Conservation (phyloP, 257 asterid genomes). For the Prunella vulgaris region DNA sequence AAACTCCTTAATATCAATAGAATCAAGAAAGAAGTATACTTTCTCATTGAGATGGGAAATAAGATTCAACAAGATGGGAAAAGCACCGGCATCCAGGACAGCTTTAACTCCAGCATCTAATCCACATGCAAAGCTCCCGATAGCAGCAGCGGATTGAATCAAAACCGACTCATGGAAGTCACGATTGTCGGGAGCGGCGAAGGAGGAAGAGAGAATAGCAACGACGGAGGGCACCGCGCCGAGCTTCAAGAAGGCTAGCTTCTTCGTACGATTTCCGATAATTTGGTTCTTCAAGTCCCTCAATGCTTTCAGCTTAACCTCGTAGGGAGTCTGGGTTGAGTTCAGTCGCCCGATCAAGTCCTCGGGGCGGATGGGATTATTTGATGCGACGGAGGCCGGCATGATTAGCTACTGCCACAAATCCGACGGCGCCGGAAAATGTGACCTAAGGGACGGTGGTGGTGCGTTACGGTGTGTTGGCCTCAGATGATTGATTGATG, state of each 20-base stretch:
- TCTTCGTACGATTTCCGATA: constrained; percentile 87
- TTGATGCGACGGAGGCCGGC: constrained; percentile 60
- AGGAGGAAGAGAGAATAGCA: constrained; percentile 46
- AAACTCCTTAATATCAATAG: neutral
- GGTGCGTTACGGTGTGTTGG: constrained; percentile 23
- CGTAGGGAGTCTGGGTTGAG: constrained; percentile 37
- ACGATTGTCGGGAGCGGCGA: constrained; percentile 26
- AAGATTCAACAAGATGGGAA: constrained; percentile 50
- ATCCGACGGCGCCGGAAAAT: constrained; percentile 28
- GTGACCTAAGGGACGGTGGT: neutral
- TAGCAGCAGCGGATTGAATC: constrained; percentile 71
- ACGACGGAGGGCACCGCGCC: constrained; percentile 81
- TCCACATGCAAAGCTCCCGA: constrained; percentile 96
- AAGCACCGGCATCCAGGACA: constrained; percentile 85
- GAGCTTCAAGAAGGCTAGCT: constrained; percentile 66
- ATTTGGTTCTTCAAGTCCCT: constrained; percentile 89
- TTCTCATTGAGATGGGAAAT: constrained; percentile 64
- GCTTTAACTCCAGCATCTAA: constrained; percentile 76
- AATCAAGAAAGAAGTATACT: constrained; percentile 34
- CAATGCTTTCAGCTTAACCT: constrained; percentile 58
- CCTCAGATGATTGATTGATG: constrained; percentile 13
- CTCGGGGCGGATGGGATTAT: constrained; percentile 52
- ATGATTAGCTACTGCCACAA: constrained; percentile 24
- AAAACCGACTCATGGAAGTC: constrained; percentile 47
- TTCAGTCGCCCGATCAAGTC: constrained; percentile 60